phyloP scores from a whole-genome alignment of 2,329 filamentous ascomycete species.

The Hypoxylon sp. region DNA sequence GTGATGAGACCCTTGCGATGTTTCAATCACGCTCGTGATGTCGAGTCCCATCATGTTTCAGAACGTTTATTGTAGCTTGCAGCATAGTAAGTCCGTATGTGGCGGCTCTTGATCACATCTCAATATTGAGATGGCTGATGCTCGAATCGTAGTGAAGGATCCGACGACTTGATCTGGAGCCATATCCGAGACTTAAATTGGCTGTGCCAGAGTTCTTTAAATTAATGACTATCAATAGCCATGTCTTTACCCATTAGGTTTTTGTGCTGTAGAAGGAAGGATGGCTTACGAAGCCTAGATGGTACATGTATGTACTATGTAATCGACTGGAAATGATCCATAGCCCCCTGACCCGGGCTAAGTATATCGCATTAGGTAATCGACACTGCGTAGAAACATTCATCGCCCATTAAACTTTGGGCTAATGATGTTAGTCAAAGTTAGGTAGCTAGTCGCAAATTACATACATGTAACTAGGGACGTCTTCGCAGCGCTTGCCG shows the following conservation, averaged over 20 bases:
- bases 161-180: conserved; percentile 24
- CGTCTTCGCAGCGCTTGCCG: conserved; percentile 31
- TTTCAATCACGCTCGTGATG: conserved; percentile 42
- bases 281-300: conserved; percentile 24
- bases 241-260: conserved; percentile 9
- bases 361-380: conserved; percentile 11
- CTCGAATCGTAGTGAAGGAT: conserved; percentile 16
- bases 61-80: conserved; percentile 20
- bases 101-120: conserved; percentile 33
- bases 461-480: background rate
- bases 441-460: background rate
- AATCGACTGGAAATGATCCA: conserved; percentile 5
- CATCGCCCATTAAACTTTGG: conserved; percentile 4
- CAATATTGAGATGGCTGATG: conserved; percentile 30
- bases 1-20: conserved; percentile 29
- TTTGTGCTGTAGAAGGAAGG: conserved; percentile 18
- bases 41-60: conserved; percentile 43
- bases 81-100: conserved; percentile 29
- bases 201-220: conserved; percentile 24
- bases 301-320: background rate
- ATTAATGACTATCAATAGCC: conserved; percentile 29
- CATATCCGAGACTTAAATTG: conserved; percentile 12
- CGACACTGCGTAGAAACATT: background rate
- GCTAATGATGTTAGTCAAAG: background rate
- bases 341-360: conserved; percentile 7